Evolutionary conservation across 495 filamentous ascomycete genomes (phyloP).

Genomic region (Aspergillus avenaceus): DNA sequence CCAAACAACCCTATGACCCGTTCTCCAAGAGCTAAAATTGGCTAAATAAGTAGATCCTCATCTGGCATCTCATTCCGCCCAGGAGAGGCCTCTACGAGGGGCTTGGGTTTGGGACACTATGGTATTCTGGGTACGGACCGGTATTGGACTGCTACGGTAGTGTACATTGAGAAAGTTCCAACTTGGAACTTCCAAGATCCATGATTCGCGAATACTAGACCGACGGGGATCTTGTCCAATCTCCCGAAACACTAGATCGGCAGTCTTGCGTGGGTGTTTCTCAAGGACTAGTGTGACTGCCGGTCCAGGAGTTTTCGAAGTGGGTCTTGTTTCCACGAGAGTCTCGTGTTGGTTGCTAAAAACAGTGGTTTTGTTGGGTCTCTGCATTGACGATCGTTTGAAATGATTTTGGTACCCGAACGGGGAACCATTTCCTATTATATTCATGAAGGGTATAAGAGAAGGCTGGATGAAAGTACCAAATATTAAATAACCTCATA

Average conservation of each 20-base stretch:
- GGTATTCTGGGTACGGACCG: neutral
- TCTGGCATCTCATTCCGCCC: neutral
- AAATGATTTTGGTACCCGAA: too few relatives aligned
- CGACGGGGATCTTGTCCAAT: neutral
- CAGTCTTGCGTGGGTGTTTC: neutral
- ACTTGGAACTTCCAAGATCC: too few relatives aligned
- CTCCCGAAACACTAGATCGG: neutral
- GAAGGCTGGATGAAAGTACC: too few relatives aligned
- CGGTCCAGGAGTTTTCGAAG: neutral
- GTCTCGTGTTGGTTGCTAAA: too few relatives aligned
- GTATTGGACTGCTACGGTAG: neutral
- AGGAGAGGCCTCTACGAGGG: neutral
- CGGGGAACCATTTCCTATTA: too few relatives aligned
- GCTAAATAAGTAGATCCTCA: neutral
- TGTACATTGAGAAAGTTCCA: neutral
- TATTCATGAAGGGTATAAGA: too few relatives aligned
- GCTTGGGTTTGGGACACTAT: neutral
- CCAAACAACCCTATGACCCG: neutral
- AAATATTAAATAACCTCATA: too few relatives aligned
- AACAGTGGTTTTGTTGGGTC: too few relatives aligned
- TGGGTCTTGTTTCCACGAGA: too few relatives aligned
- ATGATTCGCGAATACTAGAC: neutral
- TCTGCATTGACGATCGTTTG: too few relatives aligned
- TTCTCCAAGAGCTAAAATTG: neutral
- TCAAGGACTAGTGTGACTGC: neutral